Conservation (phyloP, 2,329 filamentous ascomycete species). For the Fulvia fulva region DNA sequence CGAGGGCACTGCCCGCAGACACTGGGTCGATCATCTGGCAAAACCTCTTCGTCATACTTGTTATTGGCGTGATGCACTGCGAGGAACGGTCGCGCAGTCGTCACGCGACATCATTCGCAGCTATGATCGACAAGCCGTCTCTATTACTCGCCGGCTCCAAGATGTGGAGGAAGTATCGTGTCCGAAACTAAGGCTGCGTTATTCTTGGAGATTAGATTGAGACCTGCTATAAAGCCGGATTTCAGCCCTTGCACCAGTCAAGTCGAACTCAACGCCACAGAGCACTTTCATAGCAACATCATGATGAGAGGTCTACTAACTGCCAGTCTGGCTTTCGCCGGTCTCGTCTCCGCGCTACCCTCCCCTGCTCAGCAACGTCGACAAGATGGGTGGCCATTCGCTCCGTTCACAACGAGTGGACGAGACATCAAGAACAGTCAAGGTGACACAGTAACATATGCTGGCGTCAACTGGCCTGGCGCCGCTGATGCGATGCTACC, state of each 20-base stretch:
- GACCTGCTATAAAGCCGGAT: neutral
- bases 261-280: neutral
- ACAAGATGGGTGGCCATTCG: constrained; percentile 21
- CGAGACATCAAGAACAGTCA: constrained; percentile 34
- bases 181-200: neutral
- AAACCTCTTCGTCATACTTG: too few species aligned
- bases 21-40: too few species aligned
- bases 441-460: constrained; percentile 40
- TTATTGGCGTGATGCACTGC: too few species aligned
- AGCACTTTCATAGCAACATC: neutral
- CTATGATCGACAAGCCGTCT: too few species aligned
- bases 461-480: constrained; percentile 61
- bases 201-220: neutral
- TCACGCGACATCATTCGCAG: too few species aligned
- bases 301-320: neutral
- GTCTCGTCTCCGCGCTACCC: constrained; percentile 1
- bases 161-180: neutral
- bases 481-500: constrained; percentile 61
- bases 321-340: neutral
- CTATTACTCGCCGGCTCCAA: neutral
- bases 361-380: neutral
- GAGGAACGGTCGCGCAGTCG: too few species aligned
- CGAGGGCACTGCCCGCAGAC: too few species aligned
- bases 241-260: neutral
- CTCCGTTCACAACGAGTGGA: constrained; percentile 26